These are phyloP conservation scores for Diplodia sapinea DNA, from an alignment of 2,329 filamentous ascomycete species.

Conservation along the genomic window DNA sequence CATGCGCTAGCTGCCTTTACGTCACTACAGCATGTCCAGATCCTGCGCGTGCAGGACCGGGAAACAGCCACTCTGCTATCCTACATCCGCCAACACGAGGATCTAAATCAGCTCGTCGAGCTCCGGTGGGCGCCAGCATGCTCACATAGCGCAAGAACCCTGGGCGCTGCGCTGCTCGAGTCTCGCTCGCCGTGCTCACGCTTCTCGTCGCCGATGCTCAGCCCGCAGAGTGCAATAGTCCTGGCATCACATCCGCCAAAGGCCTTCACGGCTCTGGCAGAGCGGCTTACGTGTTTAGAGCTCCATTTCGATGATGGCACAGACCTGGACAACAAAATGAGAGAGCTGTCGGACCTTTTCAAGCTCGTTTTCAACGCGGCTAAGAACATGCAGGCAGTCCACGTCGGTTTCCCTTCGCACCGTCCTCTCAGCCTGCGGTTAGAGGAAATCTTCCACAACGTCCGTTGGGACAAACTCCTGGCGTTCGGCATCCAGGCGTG, in stretches of 20 bases:
- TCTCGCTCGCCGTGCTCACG: conserved; percentile 63
- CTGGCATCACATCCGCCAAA: conserved; percentile 56
- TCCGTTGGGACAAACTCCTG: conserved; percentile 65
- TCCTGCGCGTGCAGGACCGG: conserved; percentile 66
- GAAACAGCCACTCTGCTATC: conserved; percentile 61
- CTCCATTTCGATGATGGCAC: conserved; percentile 66
- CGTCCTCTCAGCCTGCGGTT: conserved; percentile 63
- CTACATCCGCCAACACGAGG: conserved; percentile 57
- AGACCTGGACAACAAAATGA: conserved; percentile 64
- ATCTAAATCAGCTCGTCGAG: conserved; percentile 55
- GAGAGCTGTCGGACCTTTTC: conserved; percentile 63
- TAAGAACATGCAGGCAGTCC: conserved; percentile 65
- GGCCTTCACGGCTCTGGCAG: conserved; percentile 58
- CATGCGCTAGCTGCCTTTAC: conserved; percentile 64
- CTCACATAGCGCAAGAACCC: conserved; percentile 64
- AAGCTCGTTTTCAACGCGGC: conserved; percentile 64
- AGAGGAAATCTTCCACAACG: conserved; percentile 66
- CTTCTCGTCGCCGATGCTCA: conserved; percentile 68
- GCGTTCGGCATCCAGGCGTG: conserved; percentile 71
- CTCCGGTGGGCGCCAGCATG: conserved; percentile 68
- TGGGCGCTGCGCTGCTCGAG: conserved; percentile 62
- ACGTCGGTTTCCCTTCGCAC: conserved; percentile 67
- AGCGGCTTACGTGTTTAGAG: conserved; percentile 66
- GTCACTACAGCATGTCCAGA: conserved; percentile 67
- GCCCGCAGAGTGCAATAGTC: conserved; percentile 62